These are phyloP conservation scores for Arctium minus DNA, from an alignment of 129 eudicot genomes.

Conservation along the genomic window DNA sequence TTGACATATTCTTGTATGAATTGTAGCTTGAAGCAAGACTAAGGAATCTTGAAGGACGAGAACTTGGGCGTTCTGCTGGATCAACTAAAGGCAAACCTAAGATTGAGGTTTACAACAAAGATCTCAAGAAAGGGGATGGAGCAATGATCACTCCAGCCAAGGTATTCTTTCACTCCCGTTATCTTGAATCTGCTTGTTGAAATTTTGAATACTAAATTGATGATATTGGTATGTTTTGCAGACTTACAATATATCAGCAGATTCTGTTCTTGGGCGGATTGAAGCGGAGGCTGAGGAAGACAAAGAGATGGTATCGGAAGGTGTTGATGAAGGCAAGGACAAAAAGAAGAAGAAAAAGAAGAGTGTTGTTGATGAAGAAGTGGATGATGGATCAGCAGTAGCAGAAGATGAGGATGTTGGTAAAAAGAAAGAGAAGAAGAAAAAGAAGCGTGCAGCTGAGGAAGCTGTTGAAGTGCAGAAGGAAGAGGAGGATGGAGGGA, in stretches of 20 bases:
- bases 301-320: slow-evolving; percentile 23
- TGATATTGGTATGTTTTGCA: slow-evolving; percentile 21
- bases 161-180: slow-evolving; percentile 28
- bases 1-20: background rate
- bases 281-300: slow-evolving; percentile 48
- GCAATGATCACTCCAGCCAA: slow-evolving; percentile 85
- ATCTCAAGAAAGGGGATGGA: slow-evolving; percentile 75
- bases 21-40: slow-evolving; percentile 87
- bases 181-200: background rate
- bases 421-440: slow-evolving; percentile 59
- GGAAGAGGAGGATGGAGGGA: slow-evolving; percentile 38
- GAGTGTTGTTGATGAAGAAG: slow-evolving; percentile 30
- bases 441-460: slow-evolving; percentile 42
- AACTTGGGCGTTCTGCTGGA: slow-evolving; percentile 84
- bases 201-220: background rate
- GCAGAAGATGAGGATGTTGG: slow-evolving; percentile 28
- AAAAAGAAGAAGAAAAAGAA: slow-evolving; percentile 54
- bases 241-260: slow-evolving; percentile 81
- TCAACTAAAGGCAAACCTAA: slow-evolving; percentile 88
- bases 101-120: slow-evolving; percentile 89
- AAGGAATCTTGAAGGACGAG: slow-evolving; percentile 81
- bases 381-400: background rate
- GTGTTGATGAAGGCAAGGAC: slow-evolving; percentile 38
- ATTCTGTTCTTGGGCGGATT: slow-evolving; percentile 60
- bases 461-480: slow-evolving; percentile 13